Conservation (phyloP, 345 rosid genomes). For the Combretum micranthum region DNA sequence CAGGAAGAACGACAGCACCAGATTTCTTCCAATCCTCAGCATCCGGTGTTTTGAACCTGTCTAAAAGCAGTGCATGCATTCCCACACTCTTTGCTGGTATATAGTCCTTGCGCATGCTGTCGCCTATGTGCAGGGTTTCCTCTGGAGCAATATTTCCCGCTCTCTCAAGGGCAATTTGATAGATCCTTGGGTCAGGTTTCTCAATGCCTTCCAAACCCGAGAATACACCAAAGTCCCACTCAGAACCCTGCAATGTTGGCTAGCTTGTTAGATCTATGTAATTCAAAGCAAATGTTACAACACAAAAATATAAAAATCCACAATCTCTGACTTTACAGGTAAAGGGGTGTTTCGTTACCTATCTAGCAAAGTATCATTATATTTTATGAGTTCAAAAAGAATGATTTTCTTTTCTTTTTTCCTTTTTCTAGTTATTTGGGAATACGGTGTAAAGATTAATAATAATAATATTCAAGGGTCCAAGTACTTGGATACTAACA, state of each 20-base stretch:
- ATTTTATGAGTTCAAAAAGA: not conserved
- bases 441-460: no score
- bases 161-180: conserved; percentile 59
- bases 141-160: conserved; percentile 75
- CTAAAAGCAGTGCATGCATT: conserved; percentile 83
- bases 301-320: no score
- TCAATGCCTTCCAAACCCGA: conserved; percentile 90
- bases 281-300: no score
- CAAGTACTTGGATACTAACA: no score
- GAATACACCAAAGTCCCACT: conserved; percentile 97
- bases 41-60: conserved; percentile 78
- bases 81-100: conserved; percentile 76
- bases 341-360: no score
- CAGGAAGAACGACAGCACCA: conserved; percentile 78
- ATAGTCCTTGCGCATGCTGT: conserved; percentile 89
- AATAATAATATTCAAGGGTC: no score
- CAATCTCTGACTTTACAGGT: no score
- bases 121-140: conserved; percentile 75
- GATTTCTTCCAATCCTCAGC: conserved; percentile 76
- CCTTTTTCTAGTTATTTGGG: no score
- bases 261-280: not conserved
- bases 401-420: no score
- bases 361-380: not conserved
- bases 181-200: conserved; percentile 83
- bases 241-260: conserved; percentile 45